A percentile compares a stretch with the other conserved stretches of the same genome.
phyloP scores from a whole-genome alignment of 495 filamentous ascomycete species.

The Tuber brumale region DNA sequence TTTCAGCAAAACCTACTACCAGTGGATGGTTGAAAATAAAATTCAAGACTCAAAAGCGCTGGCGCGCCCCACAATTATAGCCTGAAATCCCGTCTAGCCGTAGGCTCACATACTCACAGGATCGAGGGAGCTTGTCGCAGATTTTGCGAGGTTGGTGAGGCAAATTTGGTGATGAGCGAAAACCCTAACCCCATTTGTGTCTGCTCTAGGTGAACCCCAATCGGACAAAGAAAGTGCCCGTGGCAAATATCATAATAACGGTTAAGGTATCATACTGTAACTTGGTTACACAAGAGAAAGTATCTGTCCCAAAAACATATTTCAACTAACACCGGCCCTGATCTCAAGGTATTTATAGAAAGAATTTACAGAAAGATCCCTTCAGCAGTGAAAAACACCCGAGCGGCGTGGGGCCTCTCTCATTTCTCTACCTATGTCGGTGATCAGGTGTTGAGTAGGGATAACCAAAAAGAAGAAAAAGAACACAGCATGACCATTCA shows the following conservation, averaged over 20 bases:
- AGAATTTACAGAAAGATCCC: background rate
- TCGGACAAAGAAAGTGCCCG: background rate
- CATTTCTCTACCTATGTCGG: background rate
- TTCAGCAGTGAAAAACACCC: background rate
- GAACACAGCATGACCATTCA: background rate
- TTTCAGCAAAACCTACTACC: background rate
- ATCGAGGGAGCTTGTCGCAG: background rate
- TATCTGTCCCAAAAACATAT: too few species aligned
- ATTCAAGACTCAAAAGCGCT: background rate
- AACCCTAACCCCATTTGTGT: background rate
- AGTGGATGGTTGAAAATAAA: background rate
- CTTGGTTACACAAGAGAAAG: too few species aligned
- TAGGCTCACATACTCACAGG: background rate
- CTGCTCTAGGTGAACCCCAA: background rate
- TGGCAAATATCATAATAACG: too few species aligned
- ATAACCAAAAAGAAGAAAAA: background rate
- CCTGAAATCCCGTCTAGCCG: background rate
- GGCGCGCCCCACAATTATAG: background rate
- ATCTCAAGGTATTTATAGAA: background rate
- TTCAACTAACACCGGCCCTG: background rate
- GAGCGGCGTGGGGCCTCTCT: background rate
- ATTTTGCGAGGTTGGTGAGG: too few species aligned
- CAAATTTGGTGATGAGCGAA: background rate
- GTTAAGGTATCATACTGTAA: too few species aligned
- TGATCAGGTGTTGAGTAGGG: background rate